Evolutionary conservation across 176 grass and related monocot genomes (phyloP), one percentile per base, ranked within the genome.

Genomic region (Phoenix dactylifera): DNA sequence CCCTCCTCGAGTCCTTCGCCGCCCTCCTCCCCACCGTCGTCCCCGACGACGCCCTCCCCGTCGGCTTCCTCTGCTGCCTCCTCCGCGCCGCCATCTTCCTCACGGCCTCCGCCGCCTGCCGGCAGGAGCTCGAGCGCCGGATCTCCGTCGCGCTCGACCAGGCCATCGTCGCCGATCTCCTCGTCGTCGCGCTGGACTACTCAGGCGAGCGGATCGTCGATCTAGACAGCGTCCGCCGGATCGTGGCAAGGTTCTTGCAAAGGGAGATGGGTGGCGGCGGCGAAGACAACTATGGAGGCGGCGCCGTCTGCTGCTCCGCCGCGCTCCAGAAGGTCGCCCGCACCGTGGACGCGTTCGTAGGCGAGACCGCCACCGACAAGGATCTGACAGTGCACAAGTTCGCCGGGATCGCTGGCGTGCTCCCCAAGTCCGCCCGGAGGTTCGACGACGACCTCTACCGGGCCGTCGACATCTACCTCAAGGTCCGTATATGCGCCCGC

Each of bases 291-390:
- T 64, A 64, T 57, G 54, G 39, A 28, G 12, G 52, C 22, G 74
- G 63, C 16, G 50, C 16, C 18, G 75, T 12, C 23, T 65, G 25
- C 4, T 72, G 62, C 20, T 79, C 53, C 0, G 51, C 56, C 3
- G 76, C 79, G 44, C 6, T 89, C 51, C 80, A 82, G 82, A 89
- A 79, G 49, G 83, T 89, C 17, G 86, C 77, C 0, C 62, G 5
- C 35, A 70, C 25, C 0, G 86, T 89, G 70, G 90, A 95, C 72
- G 73, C 75, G 22, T 64, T 95, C 19, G 82, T 88, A 26, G 82
- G 75, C 4, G 90, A 95, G 77, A 81, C 86, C 9, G 86, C 90
- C 54, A 84, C 79, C 25, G 86, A 86, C 75, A 82, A 65, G 54
- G 54, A 76, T 7, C 74, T 89, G 14, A 59, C 82, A 0, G 76